Base-by-base conservation (phyloP, 1,284 basidiomycete genomes). In the Schizophyllum commune region DNA sequence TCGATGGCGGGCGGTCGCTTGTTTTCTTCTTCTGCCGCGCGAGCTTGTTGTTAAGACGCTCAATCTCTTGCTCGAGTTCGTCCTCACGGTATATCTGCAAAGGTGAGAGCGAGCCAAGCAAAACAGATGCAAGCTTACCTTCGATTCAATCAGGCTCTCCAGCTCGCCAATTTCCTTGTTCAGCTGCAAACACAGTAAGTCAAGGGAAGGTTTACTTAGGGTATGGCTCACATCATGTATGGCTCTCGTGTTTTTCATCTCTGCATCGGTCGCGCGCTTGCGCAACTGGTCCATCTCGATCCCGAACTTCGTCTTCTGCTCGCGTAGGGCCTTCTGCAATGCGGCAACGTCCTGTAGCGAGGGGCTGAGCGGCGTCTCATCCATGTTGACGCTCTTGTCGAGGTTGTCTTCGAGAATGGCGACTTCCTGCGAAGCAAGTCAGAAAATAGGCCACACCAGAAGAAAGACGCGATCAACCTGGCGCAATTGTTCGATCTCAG, bases 141-240 rank as follows among this genome's bases (percentile, higher is more conserved):
- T 96, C 61, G 91, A 84, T 73, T 97, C 94, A 47, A 96, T 86
- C 55, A 97, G 78, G 61, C 86, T 83, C 73, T 97, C 94, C 21
- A 97, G 80, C 71, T 96, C 93, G 58, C 87, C 84, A 58, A 96
- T 91, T 74, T 96, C 93, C 69, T 94, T 92, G 74, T 94, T 91
- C 64, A 94, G 82, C 91, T 94, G 67, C 21, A 64, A 58, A 13
- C 32, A 62, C 55, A 56, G 21, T 54, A 62, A 59, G 21, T 65
- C 56, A 60, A 58, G 57, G 11, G 21, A 32, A 55, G 27, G 53
- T 59, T 19, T 8, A 17, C 17, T 32, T 47, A 2, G 32, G 6
- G 54, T 57, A 52, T 1, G 27, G 74, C 84, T 58, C 71, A 91
- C 90, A 68, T 90, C 86, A 68, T 89, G 86, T n/a, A 82, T 79